Evolutionary conservation across 345 rosid genomes (phyloP).

Genomic region (Populus nigra): DNA sequence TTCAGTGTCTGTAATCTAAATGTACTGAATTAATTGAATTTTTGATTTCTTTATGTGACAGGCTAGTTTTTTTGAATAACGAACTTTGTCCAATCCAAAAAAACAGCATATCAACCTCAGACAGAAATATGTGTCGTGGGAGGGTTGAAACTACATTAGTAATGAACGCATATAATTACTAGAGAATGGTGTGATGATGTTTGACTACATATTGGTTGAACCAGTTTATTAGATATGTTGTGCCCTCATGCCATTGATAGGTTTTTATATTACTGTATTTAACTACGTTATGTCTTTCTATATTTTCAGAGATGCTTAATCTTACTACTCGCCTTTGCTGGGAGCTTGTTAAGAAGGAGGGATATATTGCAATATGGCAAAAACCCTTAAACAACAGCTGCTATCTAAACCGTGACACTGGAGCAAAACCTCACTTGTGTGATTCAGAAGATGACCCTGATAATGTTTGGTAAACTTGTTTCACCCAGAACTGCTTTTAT

Average conservation of each 20-base stretch:
- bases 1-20: not conserved
- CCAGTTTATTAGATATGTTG: not conserved
- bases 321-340: slow-evolving; percentile 89
- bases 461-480: slow-evolving; percentile 64
- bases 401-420: slow-evolving; percentile 71
- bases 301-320: slow-evolving; percentile 76
- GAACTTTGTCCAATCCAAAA: not conserved
- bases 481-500: not conserved
- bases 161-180: not conserved
- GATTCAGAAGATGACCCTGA: slow-evolving; percentile 77
- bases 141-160: not conserved
- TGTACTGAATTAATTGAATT: not conserved
- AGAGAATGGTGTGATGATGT: not conserved
- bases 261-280: not conserved
- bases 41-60: not conserved
- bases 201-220: not conserved
- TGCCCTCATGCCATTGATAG: not conserved
- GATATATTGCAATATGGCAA: slow-evolving; percentile 91
- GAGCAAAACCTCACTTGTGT: slow-evolving; percentile 68
- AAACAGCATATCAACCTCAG: not conserved
- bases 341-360: slow-evolving; percentile 91
- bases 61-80: not conserved
- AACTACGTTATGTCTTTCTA: slow-evolving; percentile 4
- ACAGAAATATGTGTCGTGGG: not conserved
- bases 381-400: slow-evolving; percentile 79